A percentile compares a stretch with the other conserved stretches of the same genome.
Conservation (phyloP, 768 basidiomycete species). For the Suillus americanus region DNA sequence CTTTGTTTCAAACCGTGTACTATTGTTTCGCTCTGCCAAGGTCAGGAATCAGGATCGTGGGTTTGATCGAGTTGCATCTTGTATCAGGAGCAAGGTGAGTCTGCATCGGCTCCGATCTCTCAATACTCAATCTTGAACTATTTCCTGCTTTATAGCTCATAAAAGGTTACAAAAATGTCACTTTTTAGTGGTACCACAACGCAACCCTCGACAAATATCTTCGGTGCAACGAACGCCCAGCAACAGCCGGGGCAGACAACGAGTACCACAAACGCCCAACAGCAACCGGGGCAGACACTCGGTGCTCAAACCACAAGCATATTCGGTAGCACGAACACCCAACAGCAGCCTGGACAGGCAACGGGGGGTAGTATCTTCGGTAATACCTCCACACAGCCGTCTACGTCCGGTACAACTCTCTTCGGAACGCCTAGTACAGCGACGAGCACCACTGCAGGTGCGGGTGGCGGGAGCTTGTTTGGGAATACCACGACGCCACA, state of each 20-base stretch:
- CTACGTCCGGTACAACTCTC: conserved; percentile 11
- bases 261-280: conserved; percentile 13
- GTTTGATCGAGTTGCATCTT: conserved; percentile 2
- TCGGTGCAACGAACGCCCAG: conserved; percentile 10
- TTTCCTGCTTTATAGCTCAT: background rate
- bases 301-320: background rate
- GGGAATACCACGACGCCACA: conserved; percentile 9
- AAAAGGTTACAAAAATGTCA: conserved; percentile 7
- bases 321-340: conserved; percentile 13
- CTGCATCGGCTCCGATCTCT: background rate
- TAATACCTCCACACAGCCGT: conserved; percentile 17
- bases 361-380: conserved; percentile 23
- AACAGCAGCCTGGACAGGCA: conserved; percentile 7
- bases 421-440: background rate
- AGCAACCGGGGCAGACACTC: conserved; percentile 2
- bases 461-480: conserved; percentile 10
- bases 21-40: background rate
- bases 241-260: conserved; percentile 9
- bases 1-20: background rate
- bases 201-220: conserved; percentile 1
- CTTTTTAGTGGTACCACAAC: conserved; percentile 9
- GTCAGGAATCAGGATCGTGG: background rate
- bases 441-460: conserved; percentile 1
- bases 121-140: background rate
- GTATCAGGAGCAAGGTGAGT: background rate